Percentiles rank a stretch among this genome's conserved stretches.
These are phyloP conservation scores for Lithospermum erythrorhizon DNA, from an alignment of 257 asterid species.

Conservation along the genomic window DNA sequence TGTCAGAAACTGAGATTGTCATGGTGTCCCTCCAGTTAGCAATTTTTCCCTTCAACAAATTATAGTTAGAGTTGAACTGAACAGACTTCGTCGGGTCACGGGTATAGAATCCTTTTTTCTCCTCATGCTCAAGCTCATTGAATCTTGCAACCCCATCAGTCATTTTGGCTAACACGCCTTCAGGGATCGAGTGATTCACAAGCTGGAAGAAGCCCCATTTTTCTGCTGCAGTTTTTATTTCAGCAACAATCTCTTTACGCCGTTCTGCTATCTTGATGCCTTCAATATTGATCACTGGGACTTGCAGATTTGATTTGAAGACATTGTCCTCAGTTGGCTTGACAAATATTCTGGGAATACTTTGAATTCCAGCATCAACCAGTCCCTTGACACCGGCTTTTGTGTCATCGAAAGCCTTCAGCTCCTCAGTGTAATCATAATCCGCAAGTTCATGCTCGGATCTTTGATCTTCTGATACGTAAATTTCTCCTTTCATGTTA, in stretches of 20 bases:
- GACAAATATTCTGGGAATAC: conserved; percentile 8
- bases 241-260: conserved; percentile 5
- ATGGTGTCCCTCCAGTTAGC: conserved; percentile 5
- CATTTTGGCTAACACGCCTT: background rate
- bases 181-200: conserved; percentile 14
- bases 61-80: background rate
- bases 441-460: background rate
- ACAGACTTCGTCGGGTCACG: conserved; percentile 1
- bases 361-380: conserved; percentile 8
- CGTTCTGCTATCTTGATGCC: background rate
- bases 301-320: conserved; percentile 1
- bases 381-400: conserved; percentile 13
- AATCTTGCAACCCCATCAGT: conserved; percentile 7
- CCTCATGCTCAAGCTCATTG: conserved; percentile 11
- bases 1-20: background rate
- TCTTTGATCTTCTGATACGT: background rate
- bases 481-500: background rate
- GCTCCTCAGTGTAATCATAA: conserved; percentile 3
- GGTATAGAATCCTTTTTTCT: conserved; percentile 8
- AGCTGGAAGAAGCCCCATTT: conserved; percentile 16
- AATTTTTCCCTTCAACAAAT: background rate
- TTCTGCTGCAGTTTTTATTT: conserved; percentile 10
- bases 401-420: conserved; percentile 12
- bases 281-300: background rate
- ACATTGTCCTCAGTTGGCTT: background rate